Evolutionary conservation across 2,329 filamentous ascomycete genomes (phyloP).

Genomic region (Botrytis tulipae): DNA sequence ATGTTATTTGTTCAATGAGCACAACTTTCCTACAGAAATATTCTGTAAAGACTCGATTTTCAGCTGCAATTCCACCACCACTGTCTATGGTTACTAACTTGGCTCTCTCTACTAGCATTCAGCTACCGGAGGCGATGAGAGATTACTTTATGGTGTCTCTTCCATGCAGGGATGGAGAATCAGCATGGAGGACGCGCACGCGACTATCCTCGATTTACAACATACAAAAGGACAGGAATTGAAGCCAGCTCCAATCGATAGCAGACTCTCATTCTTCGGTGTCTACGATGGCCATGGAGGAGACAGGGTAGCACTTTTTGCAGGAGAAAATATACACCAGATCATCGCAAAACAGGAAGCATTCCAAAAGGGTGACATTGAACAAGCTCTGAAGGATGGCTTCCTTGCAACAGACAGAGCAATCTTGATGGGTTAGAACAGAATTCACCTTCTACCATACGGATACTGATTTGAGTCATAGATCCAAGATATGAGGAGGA

Average conservation of each 20-base stretch:
- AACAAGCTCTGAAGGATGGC: constrained; percentile 94
- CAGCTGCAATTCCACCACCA: background rate
- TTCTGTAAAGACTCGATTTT: background rate
- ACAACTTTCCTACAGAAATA: background rate
- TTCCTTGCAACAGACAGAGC: constrained; percentile 95
- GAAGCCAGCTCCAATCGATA: constrained; percentile 58
- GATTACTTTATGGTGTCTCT: constrained; percentile 88
- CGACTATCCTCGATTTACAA: constrained; percentile 82
- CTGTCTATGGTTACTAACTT: constrained; percentile 23
- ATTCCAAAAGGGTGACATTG: constrained; percentile 86
- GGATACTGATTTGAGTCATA: constrained; percentile 44
- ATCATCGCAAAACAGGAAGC: constrained; percentile 94
- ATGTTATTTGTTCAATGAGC: background rate
- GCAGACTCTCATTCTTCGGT: constrained; percentile 89
- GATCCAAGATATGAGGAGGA: constrained; percentile 97
- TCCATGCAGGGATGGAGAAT: constrained; percentile 99
- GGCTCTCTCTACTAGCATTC: constrained; percentile 62
- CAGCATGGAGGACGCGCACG: constrained; percentile 98
- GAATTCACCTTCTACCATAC: background rate
- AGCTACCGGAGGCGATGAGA: constrained; percentile 86
- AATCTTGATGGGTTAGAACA: constrained; percentile 79
- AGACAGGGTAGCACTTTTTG: constrained; percentile 91
- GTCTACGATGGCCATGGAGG: constrained; percentile 98
- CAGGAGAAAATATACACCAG: constrained; percentile 88
- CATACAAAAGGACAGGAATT: constrained; percentile 52